Evolutionary conservation across 2,329 filamentous ascomycete genomes (phyloP).

Genomic region (Cytospora mali): DNA sequence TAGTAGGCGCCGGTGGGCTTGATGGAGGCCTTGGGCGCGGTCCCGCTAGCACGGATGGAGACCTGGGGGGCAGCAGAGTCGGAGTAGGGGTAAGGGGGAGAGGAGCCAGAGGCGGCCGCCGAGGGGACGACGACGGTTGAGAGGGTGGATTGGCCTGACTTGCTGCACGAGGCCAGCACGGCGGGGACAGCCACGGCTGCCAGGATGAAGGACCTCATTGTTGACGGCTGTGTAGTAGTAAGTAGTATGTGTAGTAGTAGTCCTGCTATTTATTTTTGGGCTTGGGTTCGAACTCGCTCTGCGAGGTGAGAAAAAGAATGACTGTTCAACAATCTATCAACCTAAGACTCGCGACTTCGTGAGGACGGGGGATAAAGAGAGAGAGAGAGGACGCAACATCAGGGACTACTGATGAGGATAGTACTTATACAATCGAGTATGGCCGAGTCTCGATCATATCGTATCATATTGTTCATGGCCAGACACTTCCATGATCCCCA

Average conservation of each 20-base stretch:
- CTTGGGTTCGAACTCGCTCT: neutral
- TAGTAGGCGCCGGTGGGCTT: slow-evolving; percentile 1
- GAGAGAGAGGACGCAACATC: neutral
- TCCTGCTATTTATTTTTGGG: neutral
- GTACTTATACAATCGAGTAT: slow-evolving; percentile 10
- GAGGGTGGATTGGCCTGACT: neutral
- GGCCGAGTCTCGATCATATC: too few relatives aligned
- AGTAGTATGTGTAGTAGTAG: neutral
- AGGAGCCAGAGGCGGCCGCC: neutral
- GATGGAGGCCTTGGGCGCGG: neutral
- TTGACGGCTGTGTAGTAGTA: neutral
- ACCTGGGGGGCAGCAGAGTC: neutral
- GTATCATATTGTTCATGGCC: too few relatives aligned
- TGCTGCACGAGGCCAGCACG: slow-evolving; percentile 14
- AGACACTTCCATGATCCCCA: too few relatives aligned
- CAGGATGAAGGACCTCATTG: slow-evolving; percentile 11
- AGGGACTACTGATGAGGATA: neutral
- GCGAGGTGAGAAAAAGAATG: neutral
- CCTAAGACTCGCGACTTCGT: neutral
- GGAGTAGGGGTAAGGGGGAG: neutral
- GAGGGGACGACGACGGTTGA: neutral
- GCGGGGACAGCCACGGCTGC: slow-evolving; percentile 14
- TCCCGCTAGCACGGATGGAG: too few relatives aligned
- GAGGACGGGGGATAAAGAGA: neutral
- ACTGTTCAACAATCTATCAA: neutral